A percentile compares a stretch with the other conserved stretches of the same genome.
These are phyloP conservation scores for Dictyostelium purpureum DNA, from an alignment of 78 protist genomes.

Conservation along the genomic window DNA sequence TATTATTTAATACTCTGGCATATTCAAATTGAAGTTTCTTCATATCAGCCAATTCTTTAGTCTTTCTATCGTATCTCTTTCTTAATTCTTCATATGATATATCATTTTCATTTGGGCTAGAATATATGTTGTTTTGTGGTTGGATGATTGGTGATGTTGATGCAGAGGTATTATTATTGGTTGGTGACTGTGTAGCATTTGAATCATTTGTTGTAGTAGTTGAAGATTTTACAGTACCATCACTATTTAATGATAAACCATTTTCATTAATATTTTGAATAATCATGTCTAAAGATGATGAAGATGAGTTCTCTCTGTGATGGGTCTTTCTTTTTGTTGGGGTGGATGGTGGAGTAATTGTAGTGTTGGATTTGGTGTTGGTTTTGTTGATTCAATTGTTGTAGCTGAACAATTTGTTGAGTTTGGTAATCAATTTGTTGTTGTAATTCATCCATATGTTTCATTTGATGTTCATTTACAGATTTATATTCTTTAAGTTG, in stretches of 20 bases:
- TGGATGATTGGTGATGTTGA: neutral
- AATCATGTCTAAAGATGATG: neutral
- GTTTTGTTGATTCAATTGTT: slow-evolving; percentile 8
- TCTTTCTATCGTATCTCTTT: neutral
- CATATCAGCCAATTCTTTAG: neutral
- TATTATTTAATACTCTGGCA: neutral
- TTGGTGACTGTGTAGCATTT: neutral
- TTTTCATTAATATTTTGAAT: neutral
- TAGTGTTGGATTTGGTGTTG: neutral
- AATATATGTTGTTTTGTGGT: neutral
- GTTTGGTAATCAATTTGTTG: too few relatives aligned
- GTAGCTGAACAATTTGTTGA: neutral
- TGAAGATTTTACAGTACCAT: neutral
- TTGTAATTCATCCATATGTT: too few relatives aligned
- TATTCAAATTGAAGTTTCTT: slow-evolving; percentile 10
- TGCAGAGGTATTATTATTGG: neutral
- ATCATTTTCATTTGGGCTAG: slow-evolving; percentile 5
- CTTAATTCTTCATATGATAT: neutral
- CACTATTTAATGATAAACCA: neutral
- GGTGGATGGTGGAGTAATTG: neutral
- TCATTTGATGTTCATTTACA: neutral
- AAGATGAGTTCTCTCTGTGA: slow-evolving; percentile 16
- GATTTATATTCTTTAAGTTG: neutral
- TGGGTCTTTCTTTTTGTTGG: slow-evolving; percentile 13
- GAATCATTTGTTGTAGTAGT: neutral